phyloP scores from a whole-genome alignment of 352 stramenopile genomes.

The Globisporangium splendens region DNA sequence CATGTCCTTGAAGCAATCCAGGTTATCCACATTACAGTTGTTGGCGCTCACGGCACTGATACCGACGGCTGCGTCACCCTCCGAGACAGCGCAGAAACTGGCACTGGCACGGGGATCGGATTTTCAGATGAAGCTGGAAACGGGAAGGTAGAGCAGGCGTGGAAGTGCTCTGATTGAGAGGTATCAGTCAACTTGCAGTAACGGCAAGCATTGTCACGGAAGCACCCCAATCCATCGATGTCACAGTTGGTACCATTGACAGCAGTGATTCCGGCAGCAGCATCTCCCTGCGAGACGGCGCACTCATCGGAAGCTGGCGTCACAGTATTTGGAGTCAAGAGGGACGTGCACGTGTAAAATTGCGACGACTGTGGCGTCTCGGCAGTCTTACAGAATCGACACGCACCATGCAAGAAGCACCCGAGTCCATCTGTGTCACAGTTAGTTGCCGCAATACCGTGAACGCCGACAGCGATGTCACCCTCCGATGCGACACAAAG shows the following conservation, averaged over 20 bases:
- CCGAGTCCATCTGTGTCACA: no score
- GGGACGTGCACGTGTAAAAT: no score
- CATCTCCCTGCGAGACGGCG: no score
- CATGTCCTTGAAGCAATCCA: constrained; percentile 12
- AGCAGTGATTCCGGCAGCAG: neutral
- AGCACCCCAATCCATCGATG: neutral
- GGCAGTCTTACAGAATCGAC: no score
- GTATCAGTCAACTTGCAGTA: constrained; percentile 19
- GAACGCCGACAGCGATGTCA: no score
- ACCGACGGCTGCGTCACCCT: constrained; percentile 7
- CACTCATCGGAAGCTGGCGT: no score
- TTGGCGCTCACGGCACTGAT: constrained; percentile 12
- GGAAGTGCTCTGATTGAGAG: constrained; percentile 4
- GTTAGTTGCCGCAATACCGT: no score
- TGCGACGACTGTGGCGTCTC: no score
- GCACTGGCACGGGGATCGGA: neutral
- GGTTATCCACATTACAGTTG: constrained; percentile 3
- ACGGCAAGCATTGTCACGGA: constrained; percentile 2
- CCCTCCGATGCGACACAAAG: no score
- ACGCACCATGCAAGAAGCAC: no score
- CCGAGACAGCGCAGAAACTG: constrained; percentile 1
- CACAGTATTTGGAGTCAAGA: no score
- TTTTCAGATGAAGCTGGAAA: neutral
- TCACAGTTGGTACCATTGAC: neutral
- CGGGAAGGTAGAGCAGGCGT: constrained; percentile 4